Conservation (phyloP, 2,329 filamentous ascomycete genomes). For the Microcyclospora pomicola region DNA sequence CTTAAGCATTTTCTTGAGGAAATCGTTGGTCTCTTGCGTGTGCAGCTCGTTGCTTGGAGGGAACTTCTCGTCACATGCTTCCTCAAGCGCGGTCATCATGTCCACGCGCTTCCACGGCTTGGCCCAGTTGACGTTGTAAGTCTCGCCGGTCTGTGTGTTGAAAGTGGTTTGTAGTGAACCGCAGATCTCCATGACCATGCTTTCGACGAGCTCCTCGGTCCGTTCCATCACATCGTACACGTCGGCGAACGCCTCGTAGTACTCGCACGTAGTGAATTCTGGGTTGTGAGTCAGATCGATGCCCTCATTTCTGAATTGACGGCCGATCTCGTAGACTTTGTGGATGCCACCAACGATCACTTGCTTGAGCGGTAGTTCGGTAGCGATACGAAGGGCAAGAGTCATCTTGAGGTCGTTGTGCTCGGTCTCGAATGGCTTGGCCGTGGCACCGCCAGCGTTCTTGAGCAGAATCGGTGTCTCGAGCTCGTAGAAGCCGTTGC, state of each 20-base stretch:
- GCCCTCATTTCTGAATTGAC: slow-evolving; percentile 89
- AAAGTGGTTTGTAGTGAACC: slow-evolving; percentile 48
- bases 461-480: slow-evolving; percentile 97
- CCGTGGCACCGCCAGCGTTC: slow-evolving; percentile 89
- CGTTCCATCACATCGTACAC: slow-evolving; percentile 81
- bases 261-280: slow-evolving; percentile 95
- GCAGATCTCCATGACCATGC: slow-evolving; percentile 77
- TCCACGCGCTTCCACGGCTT: slow-evolving; percentile 84
- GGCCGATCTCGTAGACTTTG: slow-evolving; percentile 88
- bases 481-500: slow-evolving; percentile 77
- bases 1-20: slow-evolving; percentile 70
- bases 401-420: slow-evolving; percentile 95
- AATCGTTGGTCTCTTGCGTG: slow-evolving; percentile 76
- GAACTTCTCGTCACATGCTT: slow-evolving; percentile 85
- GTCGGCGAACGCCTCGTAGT: slow-evolving; percentile 79
- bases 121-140: slow-evolving; percentile 90
- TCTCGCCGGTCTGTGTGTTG: slow-evolving; percentile 73
- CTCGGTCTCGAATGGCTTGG: slow-evolving; percentile 85
- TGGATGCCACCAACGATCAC: slow-evolving; percentile 85
- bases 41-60: slow-evolving; percentile 79
- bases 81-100: slow-evolving; percentile 90
- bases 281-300: slow-evolving; percentile 92
- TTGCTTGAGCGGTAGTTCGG: slow-evolving; percentile 95
- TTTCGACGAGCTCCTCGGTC: slow-evolving; percentile 86
- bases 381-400: slow-evolving; percentile 87